Evolutionary conservation across 768 basidiomycete species (phyloP).

Genomic region (Piloderma croceum): DNA sequence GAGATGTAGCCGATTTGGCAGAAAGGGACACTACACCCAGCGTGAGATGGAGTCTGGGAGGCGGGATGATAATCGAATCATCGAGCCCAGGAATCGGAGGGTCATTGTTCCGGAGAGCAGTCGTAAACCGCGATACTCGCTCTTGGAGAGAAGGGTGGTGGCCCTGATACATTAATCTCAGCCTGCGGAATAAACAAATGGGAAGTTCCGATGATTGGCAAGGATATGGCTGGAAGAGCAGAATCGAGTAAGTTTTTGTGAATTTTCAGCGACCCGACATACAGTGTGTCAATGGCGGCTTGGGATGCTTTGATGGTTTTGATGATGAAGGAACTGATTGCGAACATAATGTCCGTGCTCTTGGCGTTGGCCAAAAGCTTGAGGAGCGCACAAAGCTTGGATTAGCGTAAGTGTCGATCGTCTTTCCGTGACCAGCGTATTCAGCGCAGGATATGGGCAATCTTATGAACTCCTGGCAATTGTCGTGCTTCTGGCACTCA

Average conservation of each 20-base stretch:
- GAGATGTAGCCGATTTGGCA: slow-evolving; percentile 28
- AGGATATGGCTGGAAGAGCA: neutral
- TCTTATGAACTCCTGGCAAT: no score
- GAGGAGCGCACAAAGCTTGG: no score
- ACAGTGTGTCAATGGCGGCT: neutral
- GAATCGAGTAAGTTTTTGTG: neutral
- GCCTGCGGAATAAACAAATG: neutral
- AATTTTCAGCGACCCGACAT: neutral
- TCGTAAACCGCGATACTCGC: slow-evolving; percentile 19
- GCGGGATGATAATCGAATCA: slow-evolving; percentile 50
- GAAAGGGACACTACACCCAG: slow-evolving; percentile 67
- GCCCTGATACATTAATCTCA: slow-evolving; percentile 23
- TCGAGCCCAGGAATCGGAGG: slow-evolving; percentile 47
- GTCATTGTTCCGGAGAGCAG: neutral
- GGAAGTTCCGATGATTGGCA: neutral
- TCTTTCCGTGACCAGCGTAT: no score
- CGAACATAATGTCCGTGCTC: no score
- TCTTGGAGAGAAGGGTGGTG: slow-evolving; percentile 36
- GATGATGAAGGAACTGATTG: no score
- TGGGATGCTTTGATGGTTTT: no score
- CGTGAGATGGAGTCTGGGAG: slow-evolving; percentile 62
- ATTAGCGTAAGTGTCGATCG: no score
- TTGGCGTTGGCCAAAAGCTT: no score
- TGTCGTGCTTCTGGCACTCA: no score
- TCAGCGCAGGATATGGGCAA: no score